Evolutionary conservation across 2,329 filamentous ascomycete genomes (phyloP), one percentile per base, ranked within the genome.

Genomic region (Emmonsiellopsis sp.): DNA sequence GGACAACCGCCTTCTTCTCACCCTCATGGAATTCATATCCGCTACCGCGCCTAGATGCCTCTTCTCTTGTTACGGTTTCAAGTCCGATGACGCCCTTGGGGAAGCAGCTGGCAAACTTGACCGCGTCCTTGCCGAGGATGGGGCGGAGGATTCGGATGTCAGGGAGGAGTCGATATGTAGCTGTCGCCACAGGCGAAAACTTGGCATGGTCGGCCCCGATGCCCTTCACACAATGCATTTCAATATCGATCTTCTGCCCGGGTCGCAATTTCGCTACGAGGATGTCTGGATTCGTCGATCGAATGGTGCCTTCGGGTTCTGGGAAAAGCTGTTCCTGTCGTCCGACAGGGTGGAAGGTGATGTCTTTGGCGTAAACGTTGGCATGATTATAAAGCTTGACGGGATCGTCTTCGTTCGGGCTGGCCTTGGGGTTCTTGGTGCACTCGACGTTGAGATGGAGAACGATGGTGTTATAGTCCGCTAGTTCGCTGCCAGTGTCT

Each of bases 141-240:
- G 93, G 93, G 61, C 80, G 76, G 44, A 79, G 76, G 66, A 98
- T 97, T 59, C 81, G 79, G 70, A 98, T 97, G 60, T 85, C 85
- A 7, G 93, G 93, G 66, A 98, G 75, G 16, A 98, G 80, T 49
- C 93, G 84, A 75, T 98, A 98, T 26, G 87, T 89, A 2, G 93
- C 93, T 1, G 93, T 96, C 2, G 92, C 91, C 37, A 97, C 93
- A 46, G 93, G 93, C 0, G 89, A 95, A 76, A 93, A 98, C 73
- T 98, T 98, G 62, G 93, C 86, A 70, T 98, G 93, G 71, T 98
- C 93, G 59, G 86, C 83, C 47, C 93, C 93, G 61, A 94, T 84
- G 56, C 94, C 93, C 75, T 96, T 95, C 74, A 95, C 84, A 74
- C 92, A 93, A 76, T 97, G 91, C 80, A 95, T 86, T 61, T 87